Percentiles rank a stretch among this genome's conserved stretches.
Evolutionary conservation across 2,329 filamentous ascomycete genomes (phyloP).

Genomic region (Pestalotiopsis sp.): DNA sequence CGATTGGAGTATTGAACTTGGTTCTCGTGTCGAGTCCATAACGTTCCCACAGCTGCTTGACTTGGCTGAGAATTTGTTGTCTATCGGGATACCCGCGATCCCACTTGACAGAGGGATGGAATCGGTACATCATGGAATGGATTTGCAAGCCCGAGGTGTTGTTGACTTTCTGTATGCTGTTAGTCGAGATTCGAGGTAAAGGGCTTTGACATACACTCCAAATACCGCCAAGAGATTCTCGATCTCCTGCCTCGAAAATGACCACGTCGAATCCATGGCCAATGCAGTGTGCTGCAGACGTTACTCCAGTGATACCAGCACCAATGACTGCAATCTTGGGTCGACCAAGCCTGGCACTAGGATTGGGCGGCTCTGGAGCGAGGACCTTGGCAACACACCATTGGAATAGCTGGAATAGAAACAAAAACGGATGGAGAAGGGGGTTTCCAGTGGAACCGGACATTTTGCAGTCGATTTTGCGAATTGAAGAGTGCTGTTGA

Average conservation of each 20-base stretch:
- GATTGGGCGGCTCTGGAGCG: conserved; percentile 69
- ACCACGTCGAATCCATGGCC: conserved; percentile 84
- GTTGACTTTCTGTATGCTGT: conserved; percentile 66
- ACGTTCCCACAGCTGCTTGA: conserved; percentile 72
- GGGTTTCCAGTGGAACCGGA: conserved; percentile 37
- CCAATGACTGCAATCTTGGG: conserved; percentile 73
- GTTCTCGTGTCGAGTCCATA: conserved; percentile 75
- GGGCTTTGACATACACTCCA: conserved; percentile 65
- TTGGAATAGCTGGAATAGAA: conserved; percentile 68
- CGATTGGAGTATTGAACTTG: conserved; percentile 70
- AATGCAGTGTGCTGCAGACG: conserved; percentile 79
- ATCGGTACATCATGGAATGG: conserved; percentile 85
- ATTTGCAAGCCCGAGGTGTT: conserved; percentile 83
- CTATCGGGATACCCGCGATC: conserved; percentile 76
- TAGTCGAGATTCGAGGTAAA: not conserved
- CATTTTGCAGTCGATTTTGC: conserved; percentile 17
- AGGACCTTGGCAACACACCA: conserved; percentile 66
- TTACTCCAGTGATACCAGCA: conserved; percentile 74
- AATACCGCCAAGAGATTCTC: conserved; percentile 73
- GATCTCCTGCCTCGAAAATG: conserved; percentile 74
- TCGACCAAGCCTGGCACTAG: conserved; percentile 56
- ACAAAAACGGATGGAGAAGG: conserved; percentile 57
- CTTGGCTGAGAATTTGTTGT: conserved; percentile 73
- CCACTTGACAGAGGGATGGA: conserved; percentile 80
- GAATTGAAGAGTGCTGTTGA: not conserved